These are phyloP conservation scores for Saccharomyces pastorianus DNA, from an alignment of 1,139 yeast species.

Conservation along the genomic window DNA sequence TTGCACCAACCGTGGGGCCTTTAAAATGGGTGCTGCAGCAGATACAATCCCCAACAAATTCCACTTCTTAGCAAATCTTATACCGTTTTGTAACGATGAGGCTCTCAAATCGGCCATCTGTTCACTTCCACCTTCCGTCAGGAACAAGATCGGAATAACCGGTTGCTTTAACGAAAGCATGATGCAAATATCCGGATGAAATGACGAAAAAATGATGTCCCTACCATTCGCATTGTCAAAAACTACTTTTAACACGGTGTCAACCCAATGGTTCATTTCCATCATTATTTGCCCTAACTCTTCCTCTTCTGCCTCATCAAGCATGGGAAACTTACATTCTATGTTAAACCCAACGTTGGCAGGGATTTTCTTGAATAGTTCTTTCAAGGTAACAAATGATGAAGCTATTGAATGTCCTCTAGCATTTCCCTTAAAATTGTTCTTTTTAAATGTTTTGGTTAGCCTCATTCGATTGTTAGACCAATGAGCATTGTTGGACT, in stretches of 20 bases:
- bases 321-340: slow-evolving; percentile 92
- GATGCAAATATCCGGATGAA: slow-evolving; percentile 89
- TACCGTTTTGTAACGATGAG: slow-evolving; percentile 80
- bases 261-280: slow-evolving; percentile 82
- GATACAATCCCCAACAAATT: slow-evolving; percentile 86
- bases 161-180: slow-evolving; percentile 88
- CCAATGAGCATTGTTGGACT: slow-evolving; percentile 22
- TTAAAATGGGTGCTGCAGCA: slow-evolving; percentile 76
- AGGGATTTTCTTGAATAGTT: slow-evolving; percentile 75
- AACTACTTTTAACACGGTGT: slow-evolving; percentile 70
- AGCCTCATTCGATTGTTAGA: slow-evolving; percentile 65
- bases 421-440: slow-evolving; percentile 85
- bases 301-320: slow-evolving; percentile 84
- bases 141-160: slow-evolving; percentile 76
- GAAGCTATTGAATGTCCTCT: slow-evolving; percentile 89
- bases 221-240: slow-evolving; percentile 74
- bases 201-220: slow-evolving; percentile 84
- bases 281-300: slow-evolving; percentile 80
- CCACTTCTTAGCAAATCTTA: slow-evolving; percentile 88
- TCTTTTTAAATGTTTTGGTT: slow-evolving; percentile 78
- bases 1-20: slow-evolving; percentile 80
- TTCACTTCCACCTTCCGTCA: slow-evolving; percentile 82
- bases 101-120: slow-evolving; percentile 87
- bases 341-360: slow-evolving; percentile 84
- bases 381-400: slow-evolving; percentile 80